Evolutionary conservation across 2,329 filamentous ascomycete genomes (phyloP).

Genomic region (Trichoderma arundinaceum): DNA sequence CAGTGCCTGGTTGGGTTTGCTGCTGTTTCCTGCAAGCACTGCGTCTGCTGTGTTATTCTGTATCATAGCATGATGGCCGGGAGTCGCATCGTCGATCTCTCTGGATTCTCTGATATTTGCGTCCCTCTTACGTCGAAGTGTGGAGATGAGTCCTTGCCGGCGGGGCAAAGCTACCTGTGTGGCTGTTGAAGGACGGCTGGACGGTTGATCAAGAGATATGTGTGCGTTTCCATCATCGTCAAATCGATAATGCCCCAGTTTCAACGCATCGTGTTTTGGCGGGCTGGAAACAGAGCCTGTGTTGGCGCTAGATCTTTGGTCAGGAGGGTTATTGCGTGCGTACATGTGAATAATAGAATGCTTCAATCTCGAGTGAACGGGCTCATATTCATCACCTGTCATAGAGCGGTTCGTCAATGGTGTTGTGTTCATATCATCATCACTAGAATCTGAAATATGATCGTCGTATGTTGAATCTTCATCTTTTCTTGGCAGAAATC

Average conservation of each 20-base stretch:
- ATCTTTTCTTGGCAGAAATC: constrained; percentile 49
- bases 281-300: background rate
- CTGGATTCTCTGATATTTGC: constrained; percentile 59
- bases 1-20: constrained; percentile 40
- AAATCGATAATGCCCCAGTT: constrained; percentile 41
- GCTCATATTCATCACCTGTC: constrained; percentile 36
- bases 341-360: constrained; percentile 23
- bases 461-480: constrained; percentile 61
- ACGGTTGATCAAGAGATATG: constrained; percentile 50
- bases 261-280: constrained; percentile 1
- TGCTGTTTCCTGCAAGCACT: constrained; percentile 49
- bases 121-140: constrained; percentile 67
- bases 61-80: constrained; percentile 65
- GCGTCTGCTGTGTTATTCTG: constrained; percentile 64
- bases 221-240: constrained; percentile 48
- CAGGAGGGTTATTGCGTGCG: constrained; percentile 41
- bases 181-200: background rate
- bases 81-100: constrained; percentile 61
- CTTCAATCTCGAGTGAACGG: constrained; percentile 34
- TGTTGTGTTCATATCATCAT: constrained; percentile 52
- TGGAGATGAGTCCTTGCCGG: constrained; percentile 60
- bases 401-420: constrained; percentile 26
- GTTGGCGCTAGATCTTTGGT: constrained; percentile 45
- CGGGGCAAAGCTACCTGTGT: constrained; percentile 44
- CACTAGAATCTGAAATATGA: constrained; percentile 70